Percentiles rank a stretch among this genome's conserved stretches.
Conservation (phyloP, 129 eudicot genomes). For the Flaveria sonorensis region DNA sequence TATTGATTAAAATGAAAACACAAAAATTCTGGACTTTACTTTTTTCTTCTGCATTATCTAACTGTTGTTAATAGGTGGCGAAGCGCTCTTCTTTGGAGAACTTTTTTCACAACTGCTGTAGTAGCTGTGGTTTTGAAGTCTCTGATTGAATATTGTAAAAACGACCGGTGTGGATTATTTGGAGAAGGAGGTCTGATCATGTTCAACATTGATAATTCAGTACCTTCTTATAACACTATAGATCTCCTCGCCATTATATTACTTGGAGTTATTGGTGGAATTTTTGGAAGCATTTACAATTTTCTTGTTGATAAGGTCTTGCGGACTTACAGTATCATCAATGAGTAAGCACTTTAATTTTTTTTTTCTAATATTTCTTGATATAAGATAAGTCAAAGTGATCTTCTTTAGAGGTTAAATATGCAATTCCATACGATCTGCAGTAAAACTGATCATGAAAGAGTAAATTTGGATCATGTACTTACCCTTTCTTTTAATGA, state of each 20-base stretch:
- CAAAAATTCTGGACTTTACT: neutral
- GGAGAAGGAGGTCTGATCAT: conserved; percentile 95
- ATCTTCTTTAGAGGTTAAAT: neutral
- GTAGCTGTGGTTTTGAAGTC: conserved; percentile 88
- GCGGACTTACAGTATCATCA: conserved; percentile 74
- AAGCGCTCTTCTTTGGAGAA: conserved; percentile 99
- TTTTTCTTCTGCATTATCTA: neutral
- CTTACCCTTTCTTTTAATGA: neutral
- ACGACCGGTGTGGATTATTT: conserved; percentile 77
- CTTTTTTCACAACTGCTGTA: conserved; percentile 95
- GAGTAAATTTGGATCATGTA: neutral
- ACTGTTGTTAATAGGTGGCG: conserved; percentile 73
- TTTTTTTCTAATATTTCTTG: conserved; percentile 4
- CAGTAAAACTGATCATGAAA: neutral
- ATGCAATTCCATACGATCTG: neutral
- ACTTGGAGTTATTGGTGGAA: conserved; percentile 90
- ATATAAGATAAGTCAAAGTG: neutral
- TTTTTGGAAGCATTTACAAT: conserved; percentile 83
- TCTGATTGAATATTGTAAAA: conserved; percentile 63
- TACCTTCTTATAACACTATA: conserved; percentile 51
- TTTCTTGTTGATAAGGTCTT: conserved; percentile 90
- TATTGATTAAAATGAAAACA: neutral
- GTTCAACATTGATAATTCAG: conserved; percentile 68
- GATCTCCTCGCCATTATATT: conserved; percentile 77
- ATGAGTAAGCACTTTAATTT: conserved; percentile 62